Percentiles rank a stretch among this genome's conserved stretches.
Conservation (phyloP, 192 early-diverging fungal species). For the Jimgerdemannia lactiflua region DNA sequence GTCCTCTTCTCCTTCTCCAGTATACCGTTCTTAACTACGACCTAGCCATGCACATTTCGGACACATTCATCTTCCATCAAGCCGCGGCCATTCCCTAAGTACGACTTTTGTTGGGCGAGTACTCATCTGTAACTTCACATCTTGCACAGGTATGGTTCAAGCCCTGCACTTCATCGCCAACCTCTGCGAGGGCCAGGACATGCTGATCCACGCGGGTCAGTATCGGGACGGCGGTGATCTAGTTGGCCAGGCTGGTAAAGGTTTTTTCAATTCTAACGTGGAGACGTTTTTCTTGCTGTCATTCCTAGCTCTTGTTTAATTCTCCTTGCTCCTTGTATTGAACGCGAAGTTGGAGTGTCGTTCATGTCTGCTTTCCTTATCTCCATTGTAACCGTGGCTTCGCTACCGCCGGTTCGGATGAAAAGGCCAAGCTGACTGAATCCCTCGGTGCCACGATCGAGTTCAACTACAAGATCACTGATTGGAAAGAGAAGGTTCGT, state of each 20-base stretch:
- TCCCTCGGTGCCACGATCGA: conserved; percentile 66
- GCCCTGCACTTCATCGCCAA: conserved; percentile 59
- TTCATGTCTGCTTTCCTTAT: background rate
- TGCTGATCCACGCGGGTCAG: conserved; percentile 79
- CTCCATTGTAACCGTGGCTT: conserved; percentile 47
- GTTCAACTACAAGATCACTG: conserved; percentile 73
- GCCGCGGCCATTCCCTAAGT: conserved; percentile 75
- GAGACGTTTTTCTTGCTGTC: background rate
- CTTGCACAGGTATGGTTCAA: conserved; percentile 62
- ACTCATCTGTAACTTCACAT: conserved; percentile 7
- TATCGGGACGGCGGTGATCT: conserved; percentile 77
- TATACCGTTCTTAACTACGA: conserved; percentile 62
- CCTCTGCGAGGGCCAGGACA: conserved; percentile 54
- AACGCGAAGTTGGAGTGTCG: too few relatives aligned
- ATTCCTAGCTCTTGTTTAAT: background rate
- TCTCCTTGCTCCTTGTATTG: background rate
- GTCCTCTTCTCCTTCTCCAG: conserved; percentile 12
- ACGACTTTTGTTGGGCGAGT: conserved; percentile 7
- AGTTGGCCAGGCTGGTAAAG: conserved; percentile 64
- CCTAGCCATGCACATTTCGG: conserved; percentile 57
- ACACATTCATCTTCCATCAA: conserved; percentile 46
- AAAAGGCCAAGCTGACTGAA: conserved; percentile 65
- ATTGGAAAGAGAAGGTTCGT: conserved; percentile 50
- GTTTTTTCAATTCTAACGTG: conserved; percentile 14
- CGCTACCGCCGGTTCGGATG: conserved; percentile 63